Conservation (phyloP, 2,329 filamentous ascomycete species). For the Colletotrichum aenigma region DNA sequence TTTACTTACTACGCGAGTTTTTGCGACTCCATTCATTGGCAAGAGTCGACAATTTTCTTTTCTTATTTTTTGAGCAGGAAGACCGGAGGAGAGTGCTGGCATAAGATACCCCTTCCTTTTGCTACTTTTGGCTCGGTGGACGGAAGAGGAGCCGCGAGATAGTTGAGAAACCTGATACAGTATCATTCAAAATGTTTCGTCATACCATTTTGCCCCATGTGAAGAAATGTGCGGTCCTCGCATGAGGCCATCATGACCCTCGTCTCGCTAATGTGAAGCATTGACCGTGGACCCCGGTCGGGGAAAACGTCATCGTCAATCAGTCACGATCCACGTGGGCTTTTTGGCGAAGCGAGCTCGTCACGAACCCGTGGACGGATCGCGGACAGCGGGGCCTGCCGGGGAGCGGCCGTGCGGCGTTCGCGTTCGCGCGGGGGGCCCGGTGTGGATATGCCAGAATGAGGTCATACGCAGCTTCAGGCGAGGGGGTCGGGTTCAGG, state of each 20-base stretch:
- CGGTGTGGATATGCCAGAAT: not conserved
- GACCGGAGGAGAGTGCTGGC: conserved; percentile 3
- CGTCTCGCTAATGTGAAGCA: not conserved
- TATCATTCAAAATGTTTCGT: not conserved
- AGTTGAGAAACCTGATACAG: not conserved
- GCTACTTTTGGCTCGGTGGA: not conserved
- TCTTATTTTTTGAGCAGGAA: not conserved
- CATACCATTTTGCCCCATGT: not conserved
- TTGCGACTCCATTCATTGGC: not conserved
- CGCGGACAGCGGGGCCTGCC: not conserved
- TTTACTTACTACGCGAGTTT: not conserved
- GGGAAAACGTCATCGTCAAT: not conserved
- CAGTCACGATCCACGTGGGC: not conserved
- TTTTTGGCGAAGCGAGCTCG: not conserved
- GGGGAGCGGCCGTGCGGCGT: not conserved
- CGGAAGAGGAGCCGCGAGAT: not conserved
- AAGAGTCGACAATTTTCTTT: not conserved
- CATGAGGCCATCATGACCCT: not conserved
- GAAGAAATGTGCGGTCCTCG: not conserved
- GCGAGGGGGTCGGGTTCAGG: not conserved
- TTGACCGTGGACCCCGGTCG: not conserved
- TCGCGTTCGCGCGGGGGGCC: not conserved
- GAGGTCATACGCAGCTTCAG: not conserved
- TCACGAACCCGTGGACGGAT: not conserved
- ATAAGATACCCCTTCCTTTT: conserved; percentile 6